Conservation (phyloP, 1,139 yeast genomes). For the Kurtzmaniella quercitrusa region DNA sequence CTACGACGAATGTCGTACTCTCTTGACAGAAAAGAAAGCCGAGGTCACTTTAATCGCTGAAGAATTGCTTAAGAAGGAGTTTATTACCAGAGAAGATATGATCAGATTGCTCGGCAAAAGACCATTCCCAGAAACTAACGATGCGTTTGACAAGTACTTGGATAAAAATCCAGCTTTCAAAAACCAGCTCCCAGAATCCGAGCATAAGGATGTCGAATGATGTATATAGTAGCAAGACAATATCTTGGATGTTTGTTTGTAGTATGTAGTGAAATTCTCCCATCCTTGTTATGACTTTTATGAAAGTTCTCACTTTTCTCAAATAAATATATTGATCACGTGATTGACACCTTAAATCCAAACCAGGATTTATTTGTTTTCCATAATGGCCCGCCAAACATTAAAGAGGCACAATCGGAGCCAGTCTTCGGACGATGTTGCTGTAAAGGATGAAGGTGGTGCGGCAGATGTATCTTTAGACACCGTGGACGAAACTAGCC, state of each 20-base stretch:
- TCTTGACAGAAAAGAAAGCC: conserved; percentile 64
- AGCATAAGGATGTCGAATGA: conserved; percentile 11
- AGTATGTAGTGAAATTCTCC: background rate
- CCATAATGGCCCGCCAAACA: background rate
- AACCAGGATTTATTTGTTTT: background rate
- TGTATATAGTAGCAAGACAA: conserved; percentile 1
- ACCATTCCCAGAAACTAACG: conserved; percentile 86
- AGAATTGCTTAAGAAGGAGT: conserved; percentile 78
- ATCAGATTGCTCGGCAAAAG: conserved; percentile 80
- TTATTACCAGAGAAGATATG: conserved; percentile 88
- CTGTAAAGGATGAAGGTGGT: background rate
- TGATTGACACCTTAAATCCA: background rate
- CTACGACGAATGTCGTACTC: conserved; percentile 60
- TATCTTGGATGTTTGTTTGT: background rate
- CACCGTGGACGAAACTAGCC: background rate
- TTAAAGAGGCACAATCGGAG: background rate
- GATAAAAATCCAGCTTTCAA: conserved; percentile 41
- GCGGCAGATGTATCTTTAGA: conserved; percentile 1
- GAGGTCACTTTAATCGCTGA: conserved; percentile 86
- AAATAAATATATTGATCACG: background rate
- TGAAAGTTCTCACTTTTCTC: background rate
- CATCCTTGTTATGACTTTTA: background rate
- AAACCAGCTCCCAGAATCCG: conserved; percentile 21
- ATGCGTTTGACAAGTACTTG: conserved; percentile 86
- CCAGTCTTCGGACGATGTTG: background rate